These are phyloP conservation scores for Wickerhamiella alocasiicola DNA, from an alignment of 805 yeast species.

Conservation along the genomic window DNA sequence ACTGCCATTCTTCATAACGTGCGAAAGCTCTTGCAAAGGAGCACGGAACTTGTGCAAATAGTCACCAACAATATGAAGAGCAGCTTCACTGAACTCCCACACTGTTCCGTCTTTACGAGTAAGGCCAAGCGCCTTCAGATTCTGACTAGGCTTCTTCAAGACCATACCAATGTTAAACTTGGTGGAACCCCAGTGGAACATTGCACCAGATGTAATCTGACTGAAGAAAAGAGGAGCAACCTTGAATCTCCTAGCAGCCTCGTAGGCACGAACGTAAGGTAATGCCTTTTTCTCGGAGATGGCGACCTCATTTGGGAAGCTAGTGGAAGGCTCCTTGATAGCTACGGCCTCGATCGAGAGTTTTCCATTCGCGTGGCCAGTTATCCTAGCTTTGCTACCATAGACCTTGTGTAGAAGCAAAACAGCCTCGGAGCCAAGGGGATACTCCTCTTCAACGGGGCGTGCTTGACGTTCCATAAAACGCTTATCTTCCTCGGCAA, in stretches of 20 bases:
- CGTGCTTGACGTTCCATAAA: constrained; percentile 58
- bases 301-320: constrained; percentile 50
- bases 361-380: constrained; percentile 28
- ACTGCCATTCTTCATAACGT: constrained; percentile 7
- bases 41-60: constrained; percentile 52
- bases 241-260: constrained; percentile 45
- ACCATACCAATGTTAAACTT: constrained; percentile 67
- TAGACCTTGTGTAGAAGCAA: constrained; percentile 79
- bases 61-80: constrained; percentile 49
- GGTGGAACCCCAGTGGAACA: constrained; percentile 43
- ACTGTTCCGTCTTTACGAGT: constrained; percentile 50
- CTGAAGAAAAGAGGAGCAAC: constrained; percentile 58
- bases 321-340: constrained; percentile 39
- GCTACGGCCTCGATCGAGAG: constrained; percentile 23
- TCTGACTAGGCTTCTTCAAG: constrained; percentile 66
- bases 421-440: constrained; percentile 54
- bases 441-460: constrained; percentile 75
- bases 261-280: constrained; percentile 52
- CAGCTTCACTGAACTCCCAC: constrained; percentile 78
- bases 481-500: constrained; percentile 62
- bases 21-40: constrained; percentile 36
- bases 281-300: constrained; percentile 42
- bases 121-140: constrained; percentile 79
- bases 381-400: constrained; percentile 53
- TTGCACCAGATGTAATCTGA: constrained; percentile 59